These are phyloP conservation scores for Cladosporium sp. DNA, from an alignment of 2,329 filamentous ascomycete species.

Conservation along the genomic window DNA sequence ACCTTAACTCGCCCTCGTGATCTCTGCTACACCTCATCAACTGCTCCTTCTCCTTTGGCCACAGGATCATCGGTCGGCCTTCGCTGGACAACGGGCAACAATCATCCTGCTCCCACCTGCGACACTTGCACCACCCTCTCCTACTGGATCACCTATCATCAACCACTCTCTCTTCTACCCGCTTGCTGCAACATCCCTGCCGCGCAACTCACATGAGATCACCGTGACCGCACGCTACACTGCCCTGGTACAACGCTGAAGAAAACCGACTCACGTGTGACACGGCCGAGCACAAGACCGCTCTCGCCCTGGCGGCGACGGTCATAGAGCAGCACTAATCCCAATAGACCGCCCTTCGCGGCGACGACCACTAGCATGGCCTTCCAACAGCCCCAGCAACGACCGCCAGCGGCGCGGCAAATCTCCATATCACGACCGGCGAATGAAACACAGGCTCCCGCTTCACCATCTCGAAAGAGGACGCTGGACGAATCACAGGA, in stretches of 20 bases:
- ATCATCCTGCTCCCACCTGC: not conserved
- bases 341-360: not conserved
- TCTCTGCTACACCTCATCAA: not conserved
- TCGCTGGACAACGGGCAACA: not conserved
- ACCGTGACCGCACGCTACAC: not conserved
- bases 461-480: slow-evolving; percentile 39
- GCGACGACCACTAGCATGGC: slow-evolving; percentile 23
- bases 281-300: slow-evolving; percentile 7
- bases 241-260: not conserved
- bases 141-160: not conserved
- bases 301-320: slow-evolving; percentile 8
- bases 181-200: slow-evolving; percentile 1
- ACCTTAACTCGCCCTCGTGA: slow-evolving; percentile 3
- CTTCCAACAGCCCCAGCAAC: slow-evolving; percentile 31
- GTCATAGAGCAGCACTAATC: not conserved
- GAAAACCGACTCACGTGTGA: slow-evolving; percentile 1
- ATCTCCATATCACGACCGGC: slow-evolving; percentile 17
- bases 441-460: slow-evolving; percentile 13
- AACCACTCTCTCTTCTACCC: not conserved
- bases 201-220: not conserved
- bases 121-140: not conserved
- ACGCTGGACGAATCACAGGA: slow-evolving; percentile 72
- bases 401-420: slow-evolving; percentile 24
- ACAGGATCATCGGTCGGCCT: not conserved
- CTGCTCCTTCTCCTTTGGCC: not conserved